phyloP scores from a whole-genome alignment of 164 flowering plant genomes.

The Buxus sempervirens region DNA sequence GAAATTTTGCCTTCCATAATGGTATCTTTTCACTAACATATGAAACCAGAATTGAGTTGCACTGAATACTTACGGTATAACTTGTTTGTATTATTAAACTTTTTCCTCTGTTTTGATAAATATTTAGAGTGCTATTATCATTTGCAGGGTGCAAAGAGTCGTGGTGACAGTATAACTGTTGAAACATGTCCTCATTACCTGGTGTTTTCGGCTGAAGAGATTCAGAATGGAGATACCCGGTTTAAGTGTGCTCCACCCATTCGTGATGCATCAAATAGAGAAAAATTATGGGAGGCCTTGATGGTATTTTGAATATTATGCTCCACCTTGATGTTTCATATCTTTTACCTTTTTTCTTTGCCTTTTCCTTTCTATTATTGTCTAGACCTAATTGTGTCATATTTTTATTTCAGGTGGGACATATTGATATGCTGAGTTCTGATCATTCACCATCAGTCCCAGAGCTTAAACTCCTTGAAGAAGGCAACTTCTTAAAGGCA shows the following conservation, averaged over 20 bases:
- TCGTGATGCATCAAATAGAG: conserved; percentile 72
- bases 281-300: conserved; percentile 79
- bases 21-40: not conserved
- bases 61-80: not conserved
- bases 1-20: not conserved
- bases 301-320: conserved; percentile 40
- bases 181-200: conserved; percentile 98
- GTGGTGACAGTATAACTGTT: conserved; percentile 79
- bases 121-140: not conserved
- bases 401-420: conserved; percentile 55
- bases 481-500: conserved; percentile 86
- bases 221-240: conserved; percentile 91
- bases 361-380: not conserved
- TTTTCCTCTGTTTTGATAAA: not conserved
- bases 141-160: conserved; percentile 65
- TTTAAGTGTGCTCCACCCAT: conserved; percentile 95
- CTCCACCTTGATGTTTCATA: not conserved
- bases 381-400: not conserved
- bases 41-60: not conserved
- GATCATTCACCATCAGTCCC: conserved; percentile 97
- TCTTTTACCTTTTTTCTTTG: too few species aligned
- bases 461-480: conserved; percentile 67
- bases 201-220: conserved; percentile 91
- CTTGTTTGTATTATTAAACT: not conserved
- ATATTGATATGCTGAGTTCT: conserved; percentile 91